Evolutionary conservation across 2,329 filamentous ascomycete genomes (phyloP).

Genomic region (Plenodomus biglobosus): DNA sequence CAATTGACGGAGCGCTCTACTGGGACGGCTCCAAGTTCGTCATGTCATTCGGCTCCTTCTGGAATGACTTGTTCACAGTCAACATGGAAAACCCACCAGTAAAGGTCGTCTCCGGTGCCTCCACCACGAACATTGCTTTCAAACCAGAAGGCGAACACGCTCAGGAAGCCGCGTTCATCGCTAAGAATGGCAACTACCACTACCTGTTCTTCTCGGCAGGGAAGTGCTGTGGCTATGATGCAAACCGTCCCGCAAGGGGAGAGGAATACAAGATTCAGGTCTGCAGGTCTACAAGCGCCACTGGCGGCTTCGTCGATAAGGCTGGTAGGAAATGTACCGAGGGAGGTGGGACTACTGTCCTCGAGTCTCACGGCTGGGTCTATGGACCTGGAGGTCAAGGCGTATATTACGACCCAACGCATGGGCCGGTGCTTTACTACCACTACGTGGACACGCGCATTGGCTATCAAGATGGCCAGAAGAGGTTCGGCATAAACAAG

Average conservation of each 20-base stretch:
- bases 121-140: conserved; percentile 55
- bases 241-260: conserved; percentile 54
- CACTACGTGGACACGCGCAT: conserved; percentile 61
- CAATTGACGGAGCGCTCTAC: conserved; percentile 57
- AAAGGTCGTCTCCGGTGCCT: conserved; percentile 33
- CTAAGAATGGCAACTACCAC: conserved; percentile 59
- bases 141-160: conserved; percentile 55
- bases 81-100: conserved; percentile 47
- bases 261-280: conserved; percentile 68
- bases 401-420: conserved; percentile 53
- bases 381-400: conserved; percentile 69
- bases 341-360: conserved; percentile 62
- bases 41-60: conserved; percentile 69
- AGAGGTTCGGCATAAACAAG: conserved; percentile 56
- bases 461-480: conserved; percentile 55
- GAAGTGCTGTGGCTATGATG: conserved; percentile 63
- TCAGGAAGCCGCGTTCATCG: conserved; percentile 60
- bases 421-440: conserved; percentile 62
- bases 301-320: conserved; percentile 59
- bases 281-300: conserved; percentile 59
- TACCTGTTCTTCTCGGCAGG: conserved; percentile 67
- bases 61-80: conserved; percentile 64
- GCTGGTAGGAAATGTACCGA: conserved; percentile 55
- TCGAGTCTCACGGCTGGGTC: conserved; percentile 61
- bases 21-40: conserved; percentile 49